These are phyloP conservation scores for Microcyclospora tardicrescens DNA, from an alignment of 2,329 filamentous ascomycete genomes.

Conservation along the genomic window DNA sequence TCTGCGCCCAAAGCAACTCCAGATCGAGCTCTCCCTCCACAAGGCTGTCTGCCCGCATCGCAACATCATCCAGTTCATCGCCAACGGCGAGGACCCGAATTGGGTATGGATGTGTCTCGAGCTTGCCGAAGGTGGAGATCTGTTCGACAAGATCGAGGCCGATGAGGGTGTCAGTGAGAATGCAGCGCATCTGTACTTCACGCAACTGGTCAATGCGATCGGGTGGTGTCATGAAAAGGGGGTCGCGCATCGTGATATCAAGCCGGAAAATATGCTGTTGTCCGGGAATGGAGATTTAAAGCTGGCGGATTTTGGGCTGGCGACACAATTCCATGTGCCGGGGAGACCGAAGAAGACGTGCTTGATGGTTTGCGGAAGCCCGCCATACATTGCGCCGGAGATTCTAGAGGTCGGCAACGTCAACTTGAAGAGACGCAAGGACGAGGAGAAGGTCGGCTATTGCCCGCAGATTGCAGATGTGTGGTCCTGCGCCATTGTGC, in stretches of 20 bases:
- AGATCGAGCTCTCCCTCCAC: constrained; percentile 84
- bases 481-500: constrained; percentile 96
- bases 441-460: constrained; percentile 46
- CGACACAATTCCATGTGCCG: constrained; percentile 77
- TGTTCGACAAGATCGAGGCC: constrained; percentile 99
- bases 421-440: constrained; percentile 33
- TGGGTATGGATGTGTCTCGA: constrained; percentile 99
- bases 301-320: constrained; percentile 91
- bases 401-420: constrained; percentile 46
- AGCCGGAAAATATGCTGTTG: constrained; percentile 86
- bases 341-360: constrained; percentile 72
- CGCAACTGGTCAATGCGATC: constrained; percentile 78
- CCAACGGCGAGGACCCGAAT: constrained; percentile 66
- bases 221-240: constrained; percentile 94
- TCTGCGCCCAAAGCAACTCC: constrained; percentile 76
- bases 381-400: constrained; percentile 94
- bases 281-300: constrained; percentile 78
- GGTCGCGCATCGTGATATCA: constrained; percentile 65
- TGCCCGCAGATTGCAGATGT: constrained; percentile 74
- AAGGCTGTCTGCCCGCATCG: constrained; percentile 68
- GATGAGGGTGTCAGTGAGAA: constrained; percentile 90
- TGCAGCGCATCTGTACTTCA: constrained; percentile 92
- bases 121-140: constrained; percentile 81
- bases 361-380: constrained; percentile 84
- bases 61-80: constrained; percentile 89